Base-by-base conservation (phyloP, 2,329 filamentous ascomycete genomes). In the Claviceps sp. region DNA sequence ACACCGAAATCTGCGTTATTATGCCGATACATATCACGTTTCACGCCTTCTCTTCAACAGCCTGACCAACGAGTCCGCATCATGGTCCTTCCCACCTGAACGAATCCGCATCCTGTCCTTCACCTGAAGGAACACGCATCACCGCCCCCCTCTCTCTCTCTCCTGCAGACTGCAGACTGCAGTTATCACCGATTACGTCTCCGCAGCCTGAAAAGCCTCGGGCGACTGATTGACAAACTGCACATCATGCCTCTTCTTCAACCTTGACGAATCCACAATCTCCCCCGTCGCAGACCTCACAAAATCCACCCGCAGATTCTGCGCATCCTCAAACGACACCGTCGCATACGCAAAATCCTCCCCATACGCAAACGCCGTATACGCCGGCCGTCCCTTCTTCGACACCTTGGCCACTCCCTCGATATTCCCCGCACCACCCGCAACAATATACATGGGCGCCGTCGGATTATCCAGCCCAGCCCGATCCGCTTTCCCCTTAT, bases 341-440 rank as follows among this genome's bases (percentile, higher is more conserved):
- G 67, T 70, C 2, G 71, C 73, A 57, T 77, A 80, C 57, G 70
- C 73, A 51, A 77, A 80, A 52, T 76, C 74, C 48, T 74, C 69
- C 0, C 65, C 73, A 51, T 76, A 76, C 2, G 72, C 73, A 54
- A 75, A 77, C 2, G 65, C 69, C 43, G 73, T 78, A 34, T 64
- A 71, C 13, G 67, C 58, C 3, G 65, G 63, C 52, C 0, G 41
- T 60, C 3, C 73, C 74, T 0, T 26, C 19, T 30, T 30, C 8
- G 26, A 10, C 19, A 78, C 64, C 1, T 57, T 48, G 37, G 60
- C 68, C 49, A 77, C 55, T 0, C 75, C 76, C 59, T 81, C 77
- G 50, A 80, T 75, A 50, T 78, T 80, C 2, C 77, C 77, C 0
- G 77, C 70, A 1, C 75, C 77, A 3, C 77, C 77, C 2, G 75